Percentiles rank a stretch among this genome's conserved stretches.
These are phyloP conservation scores for Heimioporus sp. DNA, from an alignment of 768 basidiomycete genomes.

Conservation along the genomic window DNA sequence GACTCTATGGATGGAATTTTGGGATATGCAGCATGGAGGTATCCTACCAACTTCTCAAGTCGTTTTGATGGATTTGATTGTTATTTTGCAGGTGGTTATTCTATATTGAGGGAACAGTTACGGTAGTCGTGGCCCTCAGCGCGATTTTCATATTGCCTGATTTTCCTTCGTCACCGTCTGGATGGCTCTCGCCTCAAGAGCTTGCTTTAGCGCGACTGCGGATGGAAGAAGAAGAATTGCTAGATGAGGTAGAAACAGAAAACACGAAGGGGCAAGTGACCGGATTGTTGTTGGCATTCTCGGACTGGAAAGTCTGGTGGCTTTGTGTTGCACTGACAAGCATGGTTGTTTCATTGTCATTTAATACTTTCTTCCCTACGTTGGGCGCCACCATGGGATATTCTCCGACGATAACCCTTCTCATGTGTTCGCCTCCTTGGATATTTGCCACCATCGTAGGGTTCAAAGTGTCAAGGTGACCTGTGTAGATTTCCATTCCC, in stretches of 20 bases:
- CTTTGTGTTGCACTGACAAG: slow-evolving; percentile 61
- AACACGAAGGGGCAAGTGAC: slow-evolving; percentile 26
- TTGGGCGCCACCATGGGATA: slow-evolving; percentile 71
- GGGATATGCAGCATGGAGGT: slow-evolving; percentile 75
- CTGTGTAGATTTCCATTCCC: background rate
- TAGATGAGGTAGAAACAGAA: slow-evolving; percentile 47
- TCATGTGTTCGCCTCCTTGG: slow-evolving; percentile 70
- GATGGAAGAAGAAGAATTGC: slow-evolving; percentile 64
- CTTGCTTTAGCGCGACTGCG: slow-evolving; percentile 53
- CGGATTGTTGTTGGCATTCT: slow-evolving; percentile 58
- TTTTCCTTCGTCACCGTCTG: slow-evolving; percentile 57
- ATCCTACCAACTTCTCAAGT: slow-evolving; percentile 10
- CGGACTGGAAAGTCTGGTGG: slow-evolving; percentile 86
- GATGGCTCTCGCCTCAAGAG: slow-evolving; percentile 63
- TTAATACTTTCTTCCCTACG: slow-evolving; percentile 82
- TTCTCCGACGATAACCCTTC: slow-evolving; percentile 58
- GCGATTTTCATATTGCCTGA: slow-evolving; percentile 71
- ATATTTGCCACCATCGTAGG: slow-evolving; percentile 57
- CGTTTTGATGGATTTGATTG: background rate
- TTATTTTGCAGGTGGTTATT: slow-evolving; percentile 62
- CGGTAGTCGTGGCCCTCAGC: slow-evolving; percentile 45
- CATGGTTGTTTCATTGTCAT: slow-evolving; percentile 59
- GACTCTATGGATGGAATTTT: slow-evolving; percentile 65
- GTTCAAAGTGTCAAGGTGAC: slow-evolving; percentile 50
- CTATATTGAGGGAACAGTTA: slow-evolving; percentile 63